Evolutionary conservation across 805 yeast species (phyloP).

Genomic region (Saccharomycopsis amapae): DNA sequence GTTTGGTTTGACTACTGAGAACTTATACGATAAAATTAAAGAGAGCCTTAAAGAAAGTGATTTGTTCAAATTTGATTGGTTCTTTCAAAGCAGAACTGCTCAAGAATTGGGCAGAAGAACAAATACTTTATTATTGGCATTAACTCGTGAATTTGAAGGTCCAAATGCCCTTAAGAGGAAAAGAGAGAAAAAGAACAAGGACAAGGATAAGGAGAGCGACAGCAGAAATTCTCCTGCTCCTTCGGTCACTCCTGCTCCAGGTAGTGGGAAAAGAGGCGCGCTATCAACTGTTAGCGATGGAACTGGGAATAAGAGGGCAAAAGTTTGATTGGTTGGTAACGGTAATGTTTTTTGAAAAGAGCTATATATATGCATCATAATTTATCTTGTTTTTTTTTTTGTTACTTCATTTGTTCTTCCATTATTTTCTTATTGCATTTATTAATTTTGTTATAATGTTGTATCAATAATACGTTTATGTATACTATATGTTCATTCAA

Average conservation of each 20-base stretch:
- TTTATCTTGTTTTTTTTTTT: no score
- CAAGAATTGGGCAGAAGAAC: slow-evolving; percentile 67
- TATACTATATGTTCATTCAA: no score
- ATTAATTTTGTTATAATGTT: no score
- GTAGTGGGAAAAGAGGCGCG: neutral
- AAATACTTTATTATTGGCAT: slow-evolving; percentile 57
- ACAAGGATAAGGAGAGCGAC: slow-evolving; percentile 2
- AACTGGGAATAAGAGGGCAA: neutral
- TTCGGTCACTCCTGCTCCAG: neutral
- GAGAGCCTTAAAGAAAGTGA: slow-evolving; percentile 55
- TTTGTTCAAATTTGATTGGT: slow-evolving; percentile 68
- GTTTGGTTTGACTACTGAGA: slow-evolving; percentile 54
- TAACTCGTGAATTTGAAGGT: slow-evolving; percentile 64
- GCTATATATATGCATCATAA: neutral
- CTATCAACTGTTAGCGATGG: no score
- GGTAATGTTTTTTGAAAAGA: no score
- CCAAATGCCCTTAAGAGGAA: slow-evolving; percentile 48
- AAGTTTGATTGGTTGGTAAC: no score
- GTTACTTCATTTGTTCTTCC: neutral
- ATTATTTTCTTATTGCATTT: no score
- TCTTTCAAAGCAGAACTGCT: slow-evolving; percentile 59
- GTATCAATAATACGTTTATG: no score
- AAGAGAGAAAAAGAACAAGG: slow-evolving; percentile 22
- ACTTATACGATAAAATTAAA: slow-evolving; percentile 56
- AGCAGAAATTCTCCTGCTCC: neutral